phyloP scores from a whole-genome alignment of 306 rosid genomes.

The Casuarina glauca region DNA sequence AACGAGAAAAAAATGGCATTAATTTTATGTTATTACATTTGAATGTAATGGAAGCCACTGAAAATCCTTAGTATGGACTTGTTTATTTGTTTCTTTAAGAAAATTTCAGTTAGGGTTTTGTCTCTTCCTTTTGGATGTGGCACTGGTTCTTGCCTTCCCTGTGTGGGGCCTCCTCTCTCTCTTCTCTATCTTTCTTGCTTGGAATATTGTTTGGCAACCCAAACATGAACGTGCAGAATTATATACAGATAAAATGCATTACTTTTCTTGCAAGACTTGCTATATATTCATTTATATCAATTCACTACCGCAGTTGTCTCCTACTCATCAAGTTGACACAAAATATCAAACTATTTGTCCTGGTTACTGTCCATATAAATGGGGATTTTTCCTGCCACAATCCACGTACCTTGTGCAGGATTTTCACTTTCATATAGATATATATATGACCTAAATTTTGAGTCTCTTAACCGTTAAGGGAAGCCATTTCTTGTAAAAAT shows the following conservation, averaged over 20 bases:
- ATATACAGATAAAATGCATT: constrained; percentile 5
- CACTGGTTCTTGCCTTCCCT: constrained; percentile 11
- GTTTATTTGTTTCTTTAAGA: background rate
- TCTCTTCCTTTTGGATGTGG: constrained; percentile 22
- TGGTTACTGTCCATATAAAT: no score
- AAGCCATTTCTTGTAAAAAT: background rate
- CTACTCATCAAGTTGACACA: constrained; percentile 8
- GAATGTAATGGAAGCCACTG: constrained; percentile 5
- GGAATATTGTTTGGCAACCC: constrained; percentile 23
- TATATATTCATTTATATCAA: background rate
- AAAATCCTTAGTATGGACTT: background rate
- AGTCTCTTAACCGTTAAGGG: no score
- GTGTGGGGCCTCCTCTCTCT: background rate
- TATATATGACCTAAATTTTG: no score
- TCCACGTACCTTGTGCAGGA: no score
- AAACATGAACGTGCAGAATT: constrained; percentile 36
- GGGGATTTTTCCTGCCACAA: no score
- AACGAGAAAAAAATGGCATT: background rate
- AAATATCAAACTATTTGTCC: background rate
- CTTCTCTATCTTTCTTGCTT: background rate
- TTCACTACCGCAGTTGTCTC: constrained; percentile 32
- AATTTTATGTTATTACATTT: background rate
- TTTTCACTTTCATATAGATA: no score
- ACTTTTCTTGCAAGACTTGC: constrained; percentile 48
- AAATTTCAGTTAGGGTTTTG: background rate